phyloP scores from a whole-genome alignment of 129 eudicot species.

The Chrysanthemum lavandulifolium region DNA sequence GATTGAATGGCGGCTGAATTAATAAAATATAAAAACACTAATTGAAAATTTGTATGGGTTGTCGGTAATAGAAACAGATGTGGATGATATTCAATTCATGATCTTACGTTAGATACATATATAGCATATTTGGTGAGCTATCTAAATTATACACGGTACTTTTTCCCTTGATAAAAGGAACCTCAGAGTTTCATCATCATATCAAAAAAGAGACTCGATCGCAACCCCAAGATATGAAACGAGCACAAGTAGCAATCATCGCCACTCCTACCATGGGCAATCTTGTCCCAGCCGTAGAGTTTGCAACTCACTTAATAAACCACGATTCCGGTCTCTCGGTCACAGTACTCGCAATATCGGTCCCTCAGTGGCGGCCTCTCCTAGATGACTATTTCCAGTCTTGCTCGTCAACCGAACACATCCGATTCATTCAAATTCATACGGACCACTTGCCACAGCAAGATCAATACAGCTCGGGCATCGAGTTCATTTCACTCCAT shows the following conservation, averaged over 20 bases:
- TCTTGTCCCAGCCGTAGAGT: conserved; percentile 38
- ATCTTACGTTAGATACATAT: too few species aligned
- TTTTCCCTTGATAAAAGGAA: too few species aligned
- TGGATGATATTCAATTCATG: too few species aligned
- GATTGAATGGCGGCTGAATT: too few species aligned
- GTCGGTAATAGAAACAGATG: too few species aligned
- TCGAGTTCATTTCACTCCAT: conserved; percentile 23
- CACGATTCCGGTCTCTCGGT: conserved; percentile 20
- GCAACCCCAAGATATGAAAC: conserved; percentile 23
- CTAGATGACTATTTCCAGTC: conserved; percentile 22
- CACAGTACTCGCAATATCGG: conserved; percentile 25
- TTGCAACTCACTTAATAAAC: conserved; percentile 35
- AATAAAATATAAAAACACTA: too few species aligned
- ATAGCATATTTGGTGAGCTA: too few species aligned
- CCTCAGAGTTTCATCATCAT: too few species aligned
- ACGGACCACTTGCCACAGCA: conserved; percentile 4
- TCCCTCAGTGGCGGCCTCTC: conserved; percentile 29
- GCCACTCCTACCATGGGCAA: conserved; percentile 38
- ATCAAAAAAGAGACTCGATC: too few species aligned
- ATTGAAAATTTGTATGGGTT: too few species aligned
- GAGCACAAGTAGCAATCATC: conserved; percentile 35
- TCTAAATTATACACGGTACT: too few species aligned
- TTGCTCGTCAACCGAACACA: conserved; percentile 17
- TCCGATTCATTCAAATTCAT: conserved; percentile 22
- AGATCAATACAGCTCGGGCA: conserved; percentile 3